These are phyloP conservation scores for Puccinia sorghi DNA, from an alignment of 1,284 basidiomycete species.

Conservation along the genomic window DNA sequence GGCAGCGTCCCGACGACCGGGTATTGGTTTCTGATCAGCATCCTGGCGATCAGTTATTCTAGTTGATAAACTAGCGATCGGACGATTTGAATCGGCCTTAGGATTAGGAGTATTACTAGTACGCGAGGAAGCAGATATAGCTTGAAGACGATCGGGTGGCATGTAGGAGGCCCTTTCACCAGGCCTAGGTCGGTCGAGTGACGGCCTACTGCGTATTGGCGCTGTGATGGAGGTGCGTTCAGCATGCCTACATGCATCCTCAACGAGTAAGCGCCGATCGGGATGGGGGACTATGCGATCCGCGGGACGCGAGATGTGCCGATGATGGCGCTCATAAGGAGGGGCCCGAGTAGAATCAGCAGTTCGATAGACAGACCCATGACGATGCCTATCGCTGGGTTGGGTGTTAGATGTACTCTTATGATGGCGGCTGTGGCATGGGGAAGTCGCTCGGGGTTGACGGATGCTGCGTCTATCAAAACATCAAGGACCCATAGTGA, in stretches of 20 bases:
- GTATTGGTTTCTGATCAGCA: background rate
- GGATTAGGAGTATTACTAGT: background rate
- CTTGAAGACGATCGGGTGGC: slow-evolving; percentile 41
- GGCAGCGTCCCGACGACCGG: background rate
- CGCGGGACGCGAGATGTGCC: background rate
- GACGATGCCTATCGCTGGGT: slow-evolving; percentile 23
- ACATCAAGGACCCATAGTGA: background rate
- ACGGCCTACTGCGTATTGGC: background rate
- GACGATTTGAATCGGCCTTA: background rate
- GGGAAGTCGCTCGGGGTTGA: slow-evolving; percentile 15
- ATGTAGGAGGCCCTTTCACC: slow-evolving; percentile 45
- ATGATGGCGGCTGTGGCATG: background rate
- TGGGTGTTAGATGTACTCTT: background rate
- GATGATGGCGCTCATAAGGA: background rate
- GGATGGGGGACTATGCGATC: slow-evolving; percentile 12
- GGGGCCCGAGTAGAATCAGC: slow-evolving; percentile 3
- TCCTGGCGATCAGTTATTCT: slow-evolving; percentile 14
- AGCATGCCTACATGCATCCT: slow-evolving; percentile 1
- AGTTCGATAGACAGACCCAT: slow-evolving; percentile 3
- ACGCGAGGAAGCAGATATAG: slow-evolving; percentile 17
- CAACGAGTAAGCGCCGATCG: background rate
- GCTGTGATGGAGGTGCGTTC: background rate
- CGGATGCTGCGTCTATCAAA: slow-evolving; percentile 1
- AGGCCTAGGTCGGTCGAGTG: slow-evolving; percentile 11
- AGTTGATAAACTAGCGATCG: background rate